Evolutionary conservation across 345 rosid species (phyloP).

Genomic region (Carallia brachiata): DNA sequence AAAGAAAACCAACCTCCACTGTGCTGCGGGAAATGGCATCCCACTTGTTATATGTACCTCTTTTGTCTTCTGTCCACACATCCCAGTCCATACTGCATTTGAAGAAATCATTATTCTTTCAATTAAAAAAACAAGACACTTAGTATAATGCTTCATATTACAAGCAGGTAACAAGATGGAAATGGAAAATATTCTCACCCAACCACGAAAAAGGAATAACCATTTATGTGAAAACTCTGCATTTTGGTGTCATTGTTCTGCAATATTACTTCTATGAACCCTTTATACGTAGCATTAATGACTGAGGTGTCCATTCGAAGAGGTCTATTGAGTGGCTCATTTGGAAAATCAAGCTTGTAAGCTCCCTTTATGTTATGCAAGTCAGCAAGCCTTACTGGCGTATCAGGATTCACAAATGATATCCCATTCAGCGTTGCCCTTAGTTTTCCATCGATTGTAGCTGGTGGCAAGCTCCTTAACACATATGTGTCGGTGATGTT

Average conservation of each 20-base stretch:
- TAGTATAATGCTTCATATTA: background rate
- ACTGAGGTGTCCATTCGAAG: conserved; percentile 59
- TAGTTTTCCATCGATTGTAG: conserved; percentile 51
- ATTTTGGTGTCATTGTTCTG: conserved; percentile 89
- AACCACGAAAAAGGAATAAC: conserved; percentile 81
- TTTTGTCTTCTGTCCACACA: conserved; percentile 66
- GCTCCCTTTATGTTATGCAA: conserved; percentile 59
- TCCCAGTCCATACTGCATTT: conserved; percentile 88
- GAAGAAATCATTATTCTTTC: background rate
- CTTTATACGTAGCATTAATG: conserved; percentile 87
- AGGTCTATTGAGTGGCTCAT: conserved; percentile 56
- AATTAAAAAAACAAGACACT: background rate
- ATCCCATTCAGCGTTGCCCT: conserved; percentile 78
- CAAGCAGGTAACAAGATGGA: background rate
- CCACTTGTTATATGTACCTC: conserved; percentile 67
- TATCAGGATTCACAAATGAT: conserved; percentile 66
- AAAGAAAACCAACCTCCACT: conserved; percentile 30
- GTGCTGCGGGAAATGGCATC: conserved; percentile 66
- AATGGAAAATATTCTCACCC: conserved; percentile 48
- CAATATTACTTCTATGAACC: conserved; percentile 76
- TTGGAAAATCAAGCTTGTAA: conserved; percentile 88
- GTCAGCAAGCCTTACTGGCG: conserved; percentile 87
- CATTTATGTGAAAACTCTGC: conserved; percentile 85
- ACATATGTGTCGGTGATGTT: conserved; percentile 72
- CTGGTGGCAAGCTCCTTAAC: conserved; percentile 68